Evolutionary conservation across 495 filamentous ascomycete genomes (phyloP), one percentile per base, ranked within the genome.

Genomic region (Lepidopterella palustris): DNA sequence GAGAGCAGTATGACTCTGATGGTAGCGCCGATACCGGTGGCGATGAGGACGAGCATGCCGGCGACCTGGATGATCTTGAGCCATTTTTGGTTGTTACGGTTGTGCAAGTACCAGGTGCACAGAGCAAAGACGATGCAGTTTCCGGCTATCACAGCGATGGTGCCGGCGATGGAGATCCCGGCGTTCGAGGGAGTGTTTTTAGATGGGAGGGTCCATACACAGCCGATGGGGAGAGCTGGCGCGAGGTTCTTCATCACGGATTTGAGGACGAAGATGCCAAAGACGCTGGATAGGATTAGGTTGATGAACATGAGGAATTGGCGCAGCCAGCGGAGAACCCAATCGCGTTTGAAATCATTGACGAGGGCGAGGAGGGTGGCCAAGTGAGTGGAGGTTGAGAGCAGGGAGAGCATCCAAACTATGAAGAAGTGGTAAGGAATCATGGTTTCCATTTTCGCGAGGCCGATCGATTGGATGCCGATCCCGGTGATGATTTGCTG

Each of bases 341-440:
- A 81, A 67, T 84, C 82, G 42, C 82, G 69, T 62, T 78, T 79
- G 73, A 83, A 83, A 63, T 84, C 82, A 54, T 78, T 75, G 0
- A 82, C 78, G 35, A 84, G 73, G 1, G 79, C 77, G 6, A 84
- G 70, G 3, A 84, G 73, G 0, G 79, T 79, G 20, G 78, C 76
- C 51, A 81, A 78, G 68, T 83, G 80, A 10, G 80, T 80, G 15
- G 79, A 78, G 65, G 80, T 84, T 10, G 80, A 80, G 15, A 84
- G 71, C 23, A 82, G 60, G 0, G 78, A 78, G 3, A 84, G 73
- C 74, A 83, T 81, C 81, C 82, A 84, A 54, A 84, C 74, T 52
- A 83, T 72, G 71, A 84, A 83, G 71, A 83, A 82, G 68, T 84
- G 82, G 71, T 84, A 84, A 0, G 79, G 75, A 9, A 79, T 71